Conservation (phyloP, 148 eudicot genomes). For the Spergularia bocconei region DNA sequence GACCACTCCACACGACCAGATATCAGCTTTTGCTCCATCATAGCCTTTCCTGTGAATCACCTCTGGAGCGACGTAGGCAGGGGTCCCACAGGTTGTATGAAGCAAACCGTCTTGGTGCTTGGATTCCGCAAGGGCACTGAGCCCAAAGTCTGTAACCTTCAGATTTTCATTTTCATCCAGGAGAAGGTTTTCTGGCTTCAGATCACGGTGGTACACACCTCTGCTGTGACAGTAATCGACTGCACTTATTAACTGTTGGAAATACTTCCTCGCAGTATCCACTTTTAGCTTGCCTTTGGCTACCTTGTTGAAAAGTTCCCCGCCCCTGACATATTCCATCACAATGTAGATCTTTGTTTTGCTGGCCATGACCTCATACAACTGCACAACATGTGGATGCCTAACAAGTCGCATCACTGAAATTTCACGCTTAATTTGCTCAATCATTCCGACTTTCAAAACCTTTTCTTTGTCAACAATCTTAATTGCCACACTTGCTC, state of each 20-base stretch:
- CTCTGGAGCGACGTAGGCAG: slow-evolving; percentile 55
- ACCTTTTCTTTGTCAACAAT: slow-evolving; percentile 45
- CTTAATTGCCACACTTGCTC: slow-evolving; percentile 42
- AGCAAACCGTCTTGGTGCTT: slow-evolving; percentile 46
- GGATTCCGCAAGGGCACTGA: slow-evolving; percentile 44
- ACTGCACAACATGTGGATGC: slow-evolving; percentile 47
- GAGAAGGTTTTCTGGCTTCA: slow-evolving; percentile 49
- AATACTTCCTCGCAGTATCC: slow-evolving; percentile 41
- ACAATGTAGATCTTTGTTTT: slow-evolving; percentile 48
- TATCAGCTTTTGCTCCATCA: slow-evolving; percentile 54
- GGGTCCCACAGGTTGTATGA: slow-evolving; percentile 55
- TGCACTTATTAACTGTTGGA: slow-evolving; percentile 47
- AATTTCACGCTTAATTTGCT: slow-evolving; percentile 53
- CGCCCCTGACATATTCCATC: slow-evolving; percentile 47
- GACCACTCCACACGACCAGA: slow-evolving; percentile 56
- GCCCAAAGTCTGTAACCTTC: slow-evolving; percentile 48
- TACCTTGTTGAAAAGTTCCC: slow-evolving; percentile 45
- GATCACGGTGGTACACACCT: slow-evolving; percentile 49
- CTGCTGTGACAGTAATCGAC: slow-evolving; percentile 53
- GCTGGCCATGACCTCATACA: slow-evolving; percentile 51
- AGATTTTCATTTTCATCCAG: slow-evolving; percentile 43
- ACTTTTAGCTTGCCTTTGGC: slow-evolving; percentile 45
- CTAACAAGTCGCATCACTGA: slow-evolving; percentile 48
- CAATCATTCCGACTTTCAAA: slow-evolving; percentile 44
- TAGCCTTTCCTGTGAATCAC: slow-evolving; percentile 47